These are phyloP conservation scores for Chlamydomonas sp. DNA, from an alignment of 139 green algal genomes.

Conservation along the genomic window DNA sequence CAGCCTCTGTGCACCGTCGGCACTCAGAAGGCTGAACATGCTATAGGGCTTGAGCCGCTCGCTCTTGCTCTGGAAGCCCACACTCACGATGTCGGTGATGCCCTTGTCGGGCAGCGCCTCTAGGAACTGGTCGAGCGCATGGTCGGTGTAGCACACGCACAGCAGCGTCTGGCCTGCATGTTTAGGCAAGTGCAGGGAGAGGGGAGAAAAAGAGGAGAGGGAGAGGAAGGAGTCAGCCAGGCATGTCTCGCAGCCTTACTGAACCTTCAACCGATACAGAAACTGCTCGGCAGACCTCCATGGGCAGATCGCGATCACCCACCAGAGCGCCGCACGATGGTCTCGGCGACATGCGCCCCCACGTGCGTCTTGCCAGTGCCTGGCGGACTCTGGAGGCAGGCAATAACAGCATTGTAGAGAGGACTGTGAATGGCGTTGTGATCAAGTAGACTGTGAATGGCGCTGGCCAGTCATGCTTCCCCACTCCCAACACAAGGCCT, in stretches of 20 bases:
- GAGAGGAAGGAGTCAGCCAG: no score
- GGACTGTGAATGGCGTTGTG: no score
- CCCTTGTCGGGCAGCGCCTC: constrained; percentile 49
- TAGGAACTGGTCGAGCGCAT: constrained; percentile 70
- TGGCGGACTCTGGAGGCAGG: constrained; percentile 23
- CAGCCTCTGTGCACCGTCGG: neutral
- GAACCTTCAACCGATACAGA: no score
- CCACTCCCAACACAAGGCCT: no score
- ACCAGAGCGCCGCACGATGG: constrained; percentile 23
- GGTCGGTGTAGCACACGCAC: constrained; percentile 69
- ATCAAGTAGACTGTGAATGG: no score
- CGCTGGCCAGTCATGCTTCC: no score
- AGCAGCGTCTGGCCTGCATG: constrained; percentile 61
- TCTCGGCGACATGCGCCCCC: constrained; percentile 48
- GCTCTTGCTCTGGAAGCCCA: constrained; percentile 42
- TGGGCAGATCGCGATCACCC: no score
- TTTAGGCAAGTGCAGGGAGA: no score
- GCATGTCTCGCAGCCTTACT: no score
- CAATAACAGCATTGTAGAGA: no score
- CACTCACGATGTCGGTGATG: constrained; percentile 50
- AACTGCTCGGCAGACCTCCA: no score
- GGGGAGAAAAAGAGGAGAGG: no score
- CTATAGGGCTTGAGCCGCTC: constrained; percentile 32
- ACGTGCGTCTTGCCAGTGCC: constrained; percentile 55
- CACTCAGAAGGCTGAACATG: constrained; percentile 13